phyloP scores from a whole-genome alignment of 441 rosid genomes.

The Hura crepitans region DNA sequence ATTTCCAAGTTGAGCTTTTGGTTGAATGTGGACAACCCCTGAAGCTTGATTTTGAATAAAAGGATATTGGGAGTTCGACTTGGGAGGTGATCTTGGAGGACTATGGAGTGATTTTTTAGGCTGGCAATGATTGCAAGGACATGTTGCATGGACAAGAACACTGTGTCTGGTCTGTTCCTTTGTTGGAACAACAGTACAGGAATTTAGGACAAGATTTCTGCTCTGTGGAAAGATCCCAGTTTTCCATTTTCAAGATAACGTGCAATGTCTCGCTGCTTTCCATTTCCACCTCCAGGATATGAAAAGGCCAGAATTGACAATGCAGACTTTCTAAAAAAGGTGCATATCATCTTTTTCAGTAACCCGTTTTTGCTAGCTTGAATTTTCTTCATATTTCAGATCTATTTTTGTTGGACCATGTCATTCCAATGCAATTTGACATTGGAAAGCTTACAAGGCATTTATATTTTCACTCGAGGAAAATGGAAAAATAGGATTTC shows the following conservation, averaged over 20 bases:
- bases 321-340: conserved; percentile 53
- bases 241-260: conserved; percentile 27
- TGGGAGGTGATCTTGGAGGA: conserved; percentile 25
- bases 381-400: conserved; percentile 2
- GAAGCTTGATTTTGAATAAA: conserved; percentile 12
- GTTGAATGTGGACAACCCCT: conserved; percentile 12
- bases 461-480: neutral
- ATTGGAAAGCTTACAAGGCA: conserved; percentile 1
- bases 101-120: conserved; percentile 37
- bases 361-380: conserved; percentile 17
- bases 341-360: conserved; percentile 30
- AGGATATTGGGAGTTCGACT: conserved; percentile 13
- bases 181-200: conserved; percentile 47
- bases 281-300: conserved; percentile 85
- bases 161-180: conserved; percentile 55
- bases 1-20: conserved; percentile 14
- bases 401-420: neutral
- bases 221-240: conserved; percentile 27
- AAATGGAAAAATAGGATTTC: neutral
- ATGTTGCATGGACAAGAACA: conserved; percentile 61
- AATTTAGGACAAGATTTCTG: conserved; percentile 32
- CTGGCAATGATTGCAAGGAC: conserved; percentile 54
- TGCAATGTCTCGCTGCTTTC: conserved; percentile 91
- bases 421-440: neutral
- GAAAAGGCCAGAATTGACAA: conserved; percentile 51